These are phyloP conservation scores for Yamadazyma sp. DNA, from an alignment of 805 yeast species.

Conservation along the genomic window DNA sequence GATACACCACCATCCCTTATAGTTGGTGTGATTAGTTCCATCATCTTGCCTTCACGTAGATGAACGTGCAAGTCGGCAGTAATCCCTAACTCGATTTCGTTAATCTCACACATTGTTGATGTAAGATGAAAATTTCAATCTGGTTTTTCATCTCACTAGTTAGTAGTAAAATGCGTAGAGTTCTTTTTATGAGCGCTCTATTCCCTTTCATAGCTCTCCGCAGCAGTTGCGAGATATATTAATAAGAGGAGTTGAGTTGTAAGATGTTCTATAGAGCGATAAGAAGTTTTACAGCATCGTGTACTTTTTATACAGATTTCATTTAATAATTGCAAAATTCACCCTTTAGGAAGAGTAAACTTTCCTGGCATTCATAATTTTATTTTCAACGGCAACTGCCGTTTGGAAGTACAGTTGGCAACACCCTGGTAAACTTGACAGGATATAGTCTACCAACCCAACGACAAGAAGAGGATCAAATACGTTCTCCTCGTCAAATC, in stretches of 20 bases:
- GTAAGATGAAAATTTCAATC: not conserved
- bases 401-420: not conserved
- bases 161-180: too few relatives aligned
- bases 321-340: slow-evolving; percentile 3
- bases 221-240: too few relatives aligned
- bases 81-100: slow-evolving; percentile 55
- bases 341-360: slow-evolving; percentile 5
- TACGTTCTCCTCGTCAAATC: slow-evolving; percentile 7
- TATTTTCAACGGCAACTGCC: not conserved
- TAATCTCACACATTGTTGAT: slow-evolving; percentile 2
- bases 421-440: not conserved
- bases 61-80: slow-evolving; percentile 96
- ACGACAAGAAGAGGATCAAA: slow-evolving; percentile 9
- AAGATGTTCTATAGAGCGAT: too few relatives aligned
- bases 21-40: slow-evolving; percentile 87
- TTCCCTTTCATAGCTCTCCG: too few relatives aligned
- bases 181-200: too few relatives aligned
- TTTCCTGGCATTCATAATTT: not conserved
- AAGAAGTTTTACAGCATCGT: too few relatives aligned
- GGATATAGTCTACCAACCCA: slow-evolving; percentile 1
- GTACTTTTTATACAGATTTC: not conserved
- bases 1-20: slow-evolving; percentile 88
- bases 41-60: slow-evolving; percentile 90
- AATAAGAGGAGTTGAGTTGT: too few relatives aligned
- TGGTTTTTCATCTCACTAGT: too few relatives aligned